A percentile compares a stretch with the other conserved stretches of the same genome.
These are phyloP conservation scores for Pleurotus salmoneostramineus DNA, from an alignment of 768 basidiomycete genomes.

Conservation along the genomic window DNA sequence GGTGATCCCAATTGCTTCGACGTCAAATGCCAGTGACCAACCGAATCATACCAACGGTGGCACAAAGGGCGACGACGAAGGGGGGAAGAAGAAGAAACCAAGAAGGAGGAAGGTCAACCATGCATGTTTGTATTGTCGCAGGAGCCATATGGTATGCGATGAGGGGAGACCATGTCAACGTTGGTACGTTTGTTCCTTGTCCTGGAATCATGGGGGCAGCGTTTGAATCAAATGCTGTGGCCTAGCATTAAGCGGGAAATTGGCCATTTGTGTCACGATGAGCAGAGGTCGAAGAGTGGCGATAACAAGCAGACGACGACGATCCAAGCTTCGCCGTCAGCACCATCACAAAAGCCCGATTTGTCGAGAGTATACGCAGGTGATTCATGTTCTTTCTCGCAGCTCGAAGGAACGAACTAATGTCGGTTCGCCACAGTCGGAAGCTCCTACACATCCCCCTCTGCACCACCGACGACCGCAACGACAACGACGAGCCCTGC, in stretches of 20 bases:
- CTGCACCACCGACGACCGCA: background rate
- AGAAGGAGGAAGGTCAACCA: slow-evolving; percentile 88
- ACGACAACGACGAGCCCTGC: background rate
- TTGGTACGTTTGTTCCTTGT: slow-evolving; percentile 56
- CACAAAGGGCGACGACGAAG: slow-evolving; percentile 30
- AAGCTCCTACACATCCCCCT: slow-evolving; percentile 12
- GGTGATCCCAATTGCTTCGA: background rate
- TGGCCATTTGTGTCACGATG: slow-evolving; percentile 91
- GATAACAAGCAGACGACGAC: slow-evolving; percentile 31
- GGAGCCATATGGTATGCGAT: slow-evolving; percentile 92
- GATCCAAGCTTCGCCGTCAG: slow-evolving; percentile 13
- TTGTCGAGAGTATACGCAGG: slow-evolving; percentile 40
- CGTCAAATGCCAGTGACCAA: background rate
- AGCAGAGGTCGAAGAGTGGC: slow-evolving; percentile 52
- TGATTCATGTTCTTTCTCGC: slow-evolving; percentile 19
- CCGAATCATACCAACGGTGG: background rate
- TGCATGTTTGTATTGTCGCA: slow-evolving; percentile 89
- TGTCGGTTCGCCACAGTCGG: slow-evolving; percentile 20
- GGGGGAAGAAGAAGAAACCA: slow-evolving; percentile 46
- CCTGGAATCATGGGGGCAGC: background rate
- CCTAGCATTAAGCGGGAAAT: slow-evolving; percentile 93
- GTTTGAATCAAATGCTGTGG: background rate
- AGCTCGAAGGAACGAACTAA: background rate
- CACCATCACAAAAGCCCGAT: slow-evolving; percentile 19
- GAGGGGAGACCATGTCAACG: slow-evolving; percentile 89